Evolutionary conservation across 768 basidiomycete genomes (phyloP).

Genomic region (Mycena metata): DNA sequence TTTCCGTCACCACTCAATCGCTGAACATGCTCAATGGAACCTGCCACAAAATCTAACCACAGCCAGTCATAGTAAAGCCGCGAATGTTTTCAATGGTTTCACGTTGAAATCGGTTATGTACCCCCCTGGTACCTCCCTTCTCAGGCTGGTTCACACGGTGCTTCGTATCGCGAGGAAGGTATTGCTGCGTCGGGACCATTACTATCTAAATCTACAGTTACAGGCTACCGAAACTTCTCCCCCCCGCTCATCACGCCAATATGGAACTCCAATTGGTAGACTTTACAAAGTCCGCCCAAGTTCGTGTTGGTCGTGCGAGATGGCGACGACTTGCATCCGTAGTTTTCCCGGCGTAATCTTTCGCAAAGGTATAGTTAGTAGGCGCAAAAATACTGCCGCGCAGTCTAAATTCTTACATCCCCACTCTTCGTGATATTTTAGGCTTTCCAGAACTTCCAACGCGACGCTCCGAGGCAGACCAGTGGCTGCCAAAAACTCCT

Average conservation of each 20-base stretch:
- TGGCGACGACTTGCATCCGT: slow-evolving; percentile 11
- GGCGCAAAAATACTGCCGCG: not conserved
- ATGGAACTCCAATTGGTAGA: slow-evolving; percentile 23
- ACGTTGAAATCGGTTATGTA: too few relatives aligned
- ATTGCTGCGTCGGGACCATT: too few relatives aligned
- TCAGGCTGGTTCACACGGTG: too few relatives aligned
- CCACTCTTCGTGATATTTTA: slow-evolving; percentile 33
- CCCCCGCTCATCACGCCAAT: not conserved
- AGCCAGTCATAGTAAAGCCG: too few relatives aligned
- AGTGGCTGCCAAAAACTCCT: slow-evolving; percentile 21
- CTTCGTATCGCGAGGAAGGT: too few relatives aligned
- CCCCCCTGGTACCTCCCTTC: too few relatives aligned
- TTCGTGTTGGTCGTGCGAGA: slow-evolving; percentile 27
- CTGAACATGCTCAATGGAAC: too few relatives aligned
- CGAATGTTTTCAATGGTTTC: too few relatives aligned
- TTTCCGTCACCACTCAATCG: too few relatives aligned
- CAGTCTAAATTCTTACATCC: slow-evolving; percentile 13
- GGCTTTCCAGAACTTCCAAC: slow-evolving; percentile 28
- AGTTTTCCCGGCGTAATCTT: slow-evolving; percentile 27
- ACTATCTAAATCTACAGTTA: not conserved
- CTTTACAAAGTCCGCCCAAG: slow-evolving; percentile 27
- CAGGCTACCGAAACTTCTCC: not conserved
- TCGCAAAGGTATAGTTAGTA: not conserved
- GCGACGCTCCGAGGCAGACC: slow-evolving; percentile 16
- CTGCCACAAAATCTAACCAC: too few relatives aligned